Base-by-base conservation (phyloP, 352 stramenopile genomes). In the Pythium aphanidermatum region DNA sequence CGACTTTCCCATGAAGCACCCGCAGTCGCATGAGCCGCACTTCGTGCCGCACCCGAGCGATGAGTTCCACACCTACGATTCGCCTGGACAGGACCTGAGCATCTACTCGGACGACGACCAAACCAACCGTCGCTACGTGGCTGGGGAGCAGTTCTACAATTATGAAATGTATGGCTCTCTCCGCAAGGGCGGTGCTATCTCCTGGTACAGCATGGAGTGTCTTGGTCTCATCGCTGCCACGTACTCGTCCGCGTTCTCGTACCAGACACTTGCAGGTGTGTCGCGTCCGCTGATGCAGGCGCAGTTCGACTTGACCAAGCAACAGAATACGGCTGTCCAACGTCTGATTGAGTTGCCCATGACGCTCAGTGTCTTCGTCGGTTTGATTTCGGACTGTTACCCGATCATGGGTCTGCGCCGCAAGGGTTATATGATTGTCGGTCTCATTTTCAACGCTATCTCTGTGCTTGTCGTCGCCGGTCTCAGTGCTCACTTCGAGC, bases 391-490 rank as follows among this genome's bases (percentile, higher is more conserved):
- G 14, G 86, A 97, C 57, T 95, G 74, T 39, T 90, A 94, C 51
- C 88, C 91, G 26, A 92, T 96, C 65, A 84, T 86, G 66, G 86
- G 87, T 2, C 68, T 91, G 14, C 85, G 82, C 17, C 74, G 87
- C 35, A 96, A 96, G 64, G 77, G 81, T 11, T 97, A 96, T 65
- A 95, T 96, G 67, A 81, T 95, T 28, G 46, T 93, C 26, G 91
- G 91, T 5, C 75, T 63, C 34, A 56, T 78, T 52, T 55, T 86
- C 45, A 86, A 83, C 47, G 75, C 58, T 23, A 56, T 74, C n/a
- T 65, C 60, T 19, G 62, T 86, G 31, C 71, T 86, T 24, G 42
- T 62, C 23, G 79, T 89, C 37, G 77, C 65, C 1, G 65, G 50
- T 9, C 43, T 86, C 4, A 85, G 72, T 42, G 63, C 70, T 2